phyloP scores from a whole-genome alignment of 2,329 filamentous ascomycete species.

The Diaporthe longicolla region DNA sequence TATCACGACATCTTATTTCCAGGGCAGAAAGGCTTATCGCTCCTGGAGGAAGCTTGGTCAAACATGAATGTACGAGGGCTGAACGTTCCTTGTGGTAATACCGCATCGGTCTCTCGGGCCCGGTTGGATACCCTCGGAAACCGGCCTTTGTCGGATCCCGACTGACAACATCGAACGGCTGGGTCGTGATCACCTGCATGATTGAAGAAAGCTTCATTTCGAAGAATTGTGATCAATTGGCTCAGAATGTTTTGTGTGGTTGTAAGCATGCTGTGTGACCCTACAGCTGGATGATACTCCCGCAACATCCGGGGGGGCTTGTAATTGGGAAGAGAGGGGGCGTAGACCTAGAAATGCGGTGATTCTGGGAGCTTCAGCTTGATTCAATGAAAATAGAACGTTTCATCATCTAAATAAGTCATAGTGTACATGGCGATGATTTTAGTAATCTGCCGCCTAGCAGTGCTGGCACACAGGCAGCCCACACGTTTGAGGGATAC shows the following conservation, averaged over 20 bases:
- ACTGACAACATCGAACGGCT: not conserved
- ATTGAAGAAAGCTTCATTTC: not conserved
- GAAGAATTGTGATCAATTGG: not conserved
- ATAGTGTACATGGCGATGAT: fast-evolving
- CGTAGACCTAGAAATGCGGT: not conserved
- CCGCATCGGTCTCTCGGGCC: not conserved
- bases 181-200: not conserved
- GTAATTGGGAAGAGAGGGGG: not conserved
- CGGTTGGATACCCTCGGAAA: not conserved
- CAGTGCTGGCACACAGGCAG: too few relatives aligned
- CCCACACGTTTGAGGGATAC: too few relatives aligned
- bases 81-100: not conserved
- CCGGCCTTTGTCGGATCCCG: not conserved
- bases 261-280: not conserved
- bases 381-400: too few relatives aligned
- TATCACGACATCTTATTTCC: not conserved
- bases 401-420: fast-evolving
- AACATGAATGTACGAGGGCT: not conserved
- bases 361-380: not conserved
- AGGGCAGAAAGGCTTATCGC: not conserved
- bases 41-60: too few relatives aligned
- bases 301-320: not conserved
- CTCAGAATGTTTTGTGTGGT: not conserved
- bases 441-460: too few relatives aligned
- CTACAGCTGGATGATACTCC: not conserved